Conservation (phyloP, 1,284 basidiomycete genomes). For the Grifola frondosa region DNA sequence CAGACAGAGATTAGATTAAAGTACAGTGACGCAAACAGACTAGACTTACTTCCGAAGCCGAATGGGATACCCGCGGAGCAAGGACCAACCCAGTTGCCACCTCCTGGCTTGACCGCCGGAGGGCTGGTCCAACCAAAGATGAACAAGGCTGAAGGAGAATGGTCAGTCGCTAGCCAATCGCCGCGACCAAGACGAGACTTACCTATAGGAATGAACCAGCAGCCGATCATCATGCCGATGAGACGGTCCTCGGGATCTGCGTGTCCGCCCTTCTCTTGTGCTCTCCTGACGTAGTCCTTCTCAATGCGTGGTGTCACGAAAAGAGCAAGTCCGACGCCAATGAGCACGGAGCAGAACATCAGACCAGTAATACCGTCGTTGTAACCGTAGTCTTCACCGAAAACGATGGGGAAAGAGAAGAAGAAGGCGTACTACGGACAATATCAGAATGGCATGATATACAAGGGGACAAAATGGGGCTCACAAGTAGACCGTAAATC, state of each 20-base stretch:
- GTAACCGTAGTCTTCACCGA: constrained; percentile 41
- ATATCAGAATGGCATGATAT: background rate
- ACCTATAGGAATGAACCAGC: constrained; percentile 28
- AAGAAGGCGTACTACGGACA: constrained; percentile 24
- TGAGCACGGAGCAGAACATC: constrained; percentile 46
- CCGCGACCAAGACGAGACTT: background rate
- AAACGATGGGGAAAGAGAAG: constrained; percentile 42
- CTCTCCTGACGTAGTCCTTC: constrained; percentile 32
- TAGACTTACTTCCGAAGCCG: constrained; percentile 36
- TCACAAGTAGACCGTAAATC: constrained; percentile 35
- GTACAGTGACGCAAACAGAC: no score
- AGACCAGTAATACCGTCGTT: constrained; percentile 43
- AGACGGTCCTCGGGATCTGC: constrained; percentile 48
- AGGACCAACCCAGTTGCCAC: constrained; percentile 38
- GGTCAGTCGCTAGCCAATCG: background rate
- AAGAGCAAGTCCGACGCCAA: constrained; percentile 42
- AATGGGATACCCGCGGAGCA: constrained; percentile 44
- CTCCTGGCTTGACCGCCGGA: constrained; percentile 16
- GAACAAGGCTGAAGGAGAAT: constrained; percentile 38
- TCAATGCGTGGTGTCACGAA: constrained; percentile 37
- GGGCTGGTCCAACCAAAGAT: constrained; percentile 36
- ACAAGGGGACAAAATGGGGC: background rate
- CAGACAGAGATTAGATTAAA: no score
- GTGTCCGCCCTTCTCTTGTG: constrained; percentile 28
- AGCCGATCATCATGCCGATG: constrained; percentile 38